Percentiles rank a stretch among this genome's conserved stretches.
phyloP scores from a whole-genome alignment of 352 stramenopile genomes.

The Globisporangium alternatum region DNA sequence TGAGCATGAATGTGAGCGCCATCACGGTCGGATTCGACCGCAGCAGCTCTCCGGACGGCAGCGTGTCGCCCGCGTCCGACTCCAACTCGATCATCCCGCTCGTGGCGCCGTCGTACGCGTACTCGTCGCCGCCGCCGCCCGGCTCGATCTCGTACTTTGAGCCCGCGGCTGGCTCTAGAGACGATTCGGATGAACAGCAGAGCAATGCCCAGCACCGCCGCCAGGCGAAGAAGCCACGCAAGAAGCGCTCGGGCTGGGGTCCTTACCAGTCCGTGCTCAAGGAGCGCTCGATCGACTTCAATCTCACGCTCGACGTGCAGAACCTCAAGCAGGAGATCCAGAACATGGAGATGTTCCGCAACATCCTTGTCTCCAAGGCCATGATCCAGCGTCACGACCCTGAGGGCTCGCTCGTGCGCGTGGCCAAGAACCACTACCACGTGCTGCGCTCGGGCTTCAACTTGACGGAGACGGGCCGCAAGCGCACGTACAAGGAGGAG shows the following conservation, averaged over 20 bases:
- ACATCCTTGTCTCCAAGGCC: constrained; percentile 21
- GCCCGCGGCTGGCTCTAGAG: background rate
- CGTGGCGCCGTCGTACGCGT: constrained; percentile 4
- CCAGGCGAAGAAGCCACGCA: constrained; percentile 17
- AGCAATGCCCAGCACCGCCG: constrained; percentile 17
- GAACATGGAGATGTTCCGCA: constrained; percentile 20
- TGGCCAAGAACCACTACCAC: constrained; percentile 22
- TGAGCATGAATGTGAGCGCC: background rate
- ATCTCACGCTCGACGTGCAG: constrained; percentile 33
- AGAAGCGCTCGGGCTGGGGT: constrained; percentile 14
- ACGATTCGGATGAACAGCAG: constrained; percentile 27
- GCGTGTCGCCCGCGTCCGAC: background rate
- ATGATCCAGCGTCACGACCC: constrained; percentile 18
- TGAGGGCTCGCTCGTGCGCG: constrained; percentile 24
- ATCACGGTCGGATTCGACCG: background rate
- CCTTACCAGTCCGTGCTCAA: constrained; percentile 21
- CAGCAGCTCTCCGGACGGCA: background rate
- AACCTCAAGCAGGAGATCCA: constrained; percentile 31
- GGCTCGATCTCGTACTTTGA: constrained; percentile 16
- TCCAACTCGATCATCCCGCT: constrained; percentile 12
- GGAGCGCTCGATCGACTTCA: constrained; percentile 25
- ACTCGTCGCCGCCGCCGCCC: background rate
- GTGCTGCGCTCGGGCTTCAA: constrained; percentile 22
- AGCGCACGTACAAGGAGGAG: constrained; percentile 8
- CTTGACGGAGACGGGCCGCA: constrained; percentile 4